Evolutionary conservation across 805 yeast species (phyloP).

Genomic region (Schwanniomyces sp.): DNA sequence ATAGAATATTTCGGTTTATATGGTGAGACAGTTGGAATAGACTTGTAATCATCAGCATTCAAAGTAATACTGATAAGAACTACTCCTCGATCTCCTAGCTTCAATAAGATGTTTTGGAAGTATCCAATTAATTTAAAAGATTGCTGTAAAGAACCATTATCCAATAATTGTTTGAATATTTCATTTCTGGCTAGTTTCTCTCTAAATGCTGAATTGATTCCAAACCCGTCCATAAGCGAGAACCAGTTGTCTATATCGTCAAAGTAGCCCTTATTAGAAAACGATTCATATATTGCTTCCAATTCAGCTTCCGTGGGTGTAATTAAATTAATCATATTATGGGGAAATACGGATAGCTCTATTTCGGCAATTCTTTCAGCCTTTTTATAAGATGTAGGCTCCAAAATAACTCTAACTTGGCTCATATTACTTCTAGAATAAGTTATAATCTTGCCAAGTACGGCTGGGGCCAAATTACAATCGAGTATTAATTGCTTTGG

Average conservation of each 20-base stretch:
- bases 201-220: slow-evolving; percentile 47
- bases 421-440: slow-evolving; percentile 8
- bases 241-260: slow-evolving; percentile 70
- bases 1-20: slow-evolving; percentile 22
- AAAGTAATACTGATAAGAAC: slow-evolving; percentile 38
- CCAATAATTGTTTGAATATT: slow-evolving; percentile 23
- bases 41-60: slow-evolving; percentile 27
- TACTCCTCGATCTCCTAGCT: slow-evolving; percentile 68
- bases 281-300: slow-evolving; percentile 49
- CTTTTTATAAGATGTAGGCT: slow-evolving; percentile 77
- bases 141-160: slow-evolving; percentile 59
- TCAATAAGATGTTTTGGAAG: slow-evolving; percentile 63
- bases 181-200: slow-evolving; percentile 39
- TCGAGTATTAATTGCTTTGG: slow-evolving; percentile 63
- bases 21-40: slow-evolving; percentile 31
- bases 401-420: slow-evolving; percentile 48
- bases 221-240: slow-evolving; percentile 62
- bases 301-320: slow-evolving; percentile 77
- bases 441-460: slow-evolving; percentile 38
- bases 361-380: slow-evolving; percentile 47
- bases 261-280: slow-evolving; percentile 39
- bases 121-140: slow-evolving; percentile 74
- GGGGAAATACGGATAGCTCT: slow-evolving; percentile 46
- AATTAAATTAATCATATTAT: slow-evolving; percentile 43
- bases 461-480: slow-evolving; percentile 57